A percentile compares a stretch with the other conserved stretches of the same genome.
Conservation (phyloP, 805 yeast genomes). For the Starmera quercuum region DNA sequence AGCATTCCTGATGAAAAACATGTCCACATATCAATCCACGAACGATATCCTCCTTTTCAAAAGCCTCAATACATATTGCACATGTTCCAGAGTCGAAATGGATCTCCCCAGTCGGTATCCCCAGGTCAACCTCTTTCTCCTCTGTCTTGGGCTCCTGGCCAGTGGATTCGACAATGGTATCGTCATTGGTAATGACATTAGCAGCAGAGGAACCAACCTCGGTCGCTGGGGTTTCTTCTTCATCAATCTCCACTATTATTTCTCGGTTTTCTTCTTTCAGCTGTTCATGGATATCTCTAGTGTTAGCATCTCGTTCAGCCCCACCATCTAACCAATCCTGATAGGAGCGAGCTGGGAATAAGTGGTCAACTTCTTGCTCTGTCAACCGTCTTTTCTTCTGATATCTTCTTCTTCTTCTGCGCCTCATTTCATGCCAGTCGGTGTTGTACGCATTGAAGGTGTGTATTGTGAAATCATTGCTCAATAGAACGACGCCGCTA, state of each 20-base stretch:
- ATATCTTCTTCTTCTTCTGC: constrained; percentile 35
- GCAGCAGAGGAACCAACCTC: neutral
- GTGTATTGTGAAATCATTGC: constrained; percentile 17
- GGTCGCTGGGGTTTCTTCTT: neutral
- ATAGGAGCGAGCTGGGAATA: constrained; percentile 53
- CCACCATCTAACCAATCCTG: constrained; percentile 57
- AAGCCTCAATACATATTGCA: constrained; percentile 68
- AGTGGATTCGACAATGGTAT: neutral
- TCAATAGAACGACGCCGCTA: constrained; percentile 12
- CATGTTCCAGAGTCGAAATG: constrained; percentile 65
- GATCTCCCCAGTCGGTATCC: constrained; percentile 11
- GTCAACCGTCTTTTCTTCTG: constrained; percentile 44
- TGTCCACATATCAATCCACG: constrained; percentile 78
- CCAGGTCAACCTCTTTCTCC: constrained; percentile 10
- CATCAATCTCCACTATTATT: constrained; percentile 5
- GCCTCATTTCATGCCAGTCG: constrained; percentile 7
- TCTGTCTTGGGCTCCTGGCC: neutral
- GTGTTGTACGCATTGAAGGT: constrained; percentile 12
- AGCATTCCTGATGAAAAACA: constrained; percentile 71
- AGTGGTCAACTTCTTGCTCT: constrained; percentile 47
- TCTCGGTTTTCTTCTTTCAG: constrained; percentile 27
- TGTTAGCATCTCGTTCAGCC: constrained; percentile 38
- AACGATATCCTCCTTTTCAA: constrained; percentile 55
- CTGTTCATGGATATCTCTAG: constrained; percentile 37
- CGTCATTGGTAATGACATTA: neutral